phyloP scores from a whole-genome alignment of 768 basidiomycete species.

The Lentinula raphanica region DNA sequence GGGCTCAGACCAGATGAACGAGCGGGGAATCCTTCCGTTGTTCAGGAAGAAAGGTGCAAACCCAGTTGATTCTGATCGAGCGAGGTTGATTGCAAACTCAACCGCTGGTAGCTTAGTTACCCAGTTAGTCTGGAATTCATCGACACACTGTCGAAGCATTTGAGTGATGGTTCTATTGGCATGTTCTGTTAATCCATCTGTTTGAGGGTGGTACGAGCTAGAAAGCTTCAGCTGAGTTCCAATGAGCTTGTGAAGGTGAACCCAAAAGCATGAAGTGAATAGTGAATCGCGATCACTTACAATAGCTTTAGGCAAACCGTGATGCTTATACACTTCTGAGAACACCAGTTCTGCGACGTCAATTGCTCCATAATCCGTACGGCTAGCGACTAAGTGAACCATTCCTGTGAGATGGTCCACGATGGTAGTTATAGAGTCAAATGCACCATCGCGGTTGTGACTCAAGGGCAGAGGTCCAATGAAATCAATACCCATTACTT shows the following conservation, averaged over 20 bases:
- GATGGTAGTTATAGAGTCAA: too few species aligned
- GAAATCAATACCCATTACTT: conserved; percentile 16
- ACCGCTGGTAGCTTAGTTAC: conserved; percentile 11
- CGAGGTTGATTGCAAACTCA: background rate
- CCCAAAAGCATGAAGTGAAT: conserved; percentile 24
- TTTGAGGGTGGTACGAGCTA: conserved; percentile 7
- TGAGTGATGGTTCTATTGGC: conserved; percentile 20
- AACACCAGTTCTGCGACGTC: conserved; percentile 28
- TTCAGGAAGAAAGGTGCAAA: conserved; percentile 2
- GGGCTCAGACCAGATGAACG: background rate
- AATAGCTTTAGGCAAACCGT: conserved; percentile 19
- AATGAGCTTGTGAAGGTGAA: conserved; percentile 10
- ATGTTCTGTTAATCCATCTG: background rate
- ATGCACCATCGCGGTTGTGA: conserved; percentile 15
- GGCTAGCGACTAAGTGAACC: conserved; percentile 19
- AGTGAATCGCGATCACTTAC: conserved; percentile 21
- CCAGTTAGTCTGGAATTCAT: conserved; percentile 17
- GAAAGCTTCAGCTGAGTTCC: conserved; percentile 11
- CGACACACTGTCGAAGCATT: conserved; percentile 18
- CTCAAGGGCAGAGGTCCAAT: conserved; percentile 13
- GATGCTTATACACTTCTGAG: conserved; percentile 21
- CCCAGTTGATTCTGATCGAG: conserved; percentile 13
- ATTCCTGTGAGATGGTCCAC: conserved; percentile 17
- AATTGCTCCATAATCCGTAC: conserved; percentile 17
- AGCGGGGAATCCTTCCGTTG: background rate